phyloP scores from a whole-genome alignment of 1,284 basidiomycete species.

The Somion occarium region DNA sequence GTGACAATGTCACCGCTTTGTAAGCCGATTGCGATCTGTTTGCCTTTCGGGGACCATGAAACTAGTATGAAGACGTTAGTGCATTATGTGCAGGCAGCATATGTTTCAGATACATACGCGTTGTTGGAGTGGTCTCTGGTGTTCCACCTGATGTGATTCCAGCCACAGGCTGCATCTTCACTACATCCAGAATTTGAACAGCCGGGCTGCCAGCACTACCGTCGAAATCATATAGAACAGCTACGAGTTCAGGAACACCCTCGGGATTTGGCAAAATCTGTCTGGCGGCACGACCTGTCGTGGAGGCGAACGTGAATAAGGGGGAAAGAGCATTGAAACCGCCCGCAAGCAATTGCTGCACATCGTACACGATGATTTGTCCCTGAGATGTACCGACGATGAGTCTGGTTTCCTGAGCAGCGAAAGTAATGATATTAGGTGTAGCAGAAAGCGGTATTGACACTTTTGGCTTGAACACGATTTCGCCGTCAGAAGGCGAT shows the following conservation, averaged over 20 bases:
- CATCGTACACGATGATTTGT: slow-evolving; percentile 54
- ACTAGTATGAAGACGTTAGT: slow-evolving; percentile 35
- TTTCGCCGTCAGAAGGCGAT: slow-evolving; percentile 30
- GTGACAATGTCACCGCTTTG: slow-evolving; percentile 69
- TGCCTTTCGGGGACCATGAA: slow-evolving; percentile 85
- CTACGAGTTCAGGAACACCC: slow-evolving; percentile 54
- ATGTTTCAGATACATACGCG: slow-evolving; percentile 40
- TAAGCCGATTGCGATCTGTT: slow-evolving; percentile 77
- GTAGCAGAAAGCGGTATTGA: slow-evolving; percentile 40
- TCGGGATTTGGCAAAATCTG: slow-evolving; percentile 66
- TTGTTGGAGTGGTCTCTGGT: slow-evolving; percentile 45
- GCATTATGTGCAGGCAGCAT: slow-evolving; percentile 6
- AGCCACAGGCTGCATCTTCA: slow-evolving; percentile 45
- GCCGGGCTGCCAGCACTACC: slow-evolving; percentile 27
- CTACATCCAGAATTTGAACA: slow-evolving; percentile 57
- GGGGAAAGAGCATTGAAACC: slow-evolving; percentile 40
- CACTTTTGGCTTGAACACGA: slow-evolving; percentile 43
- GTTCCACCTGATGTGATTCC: slow-evolving; percentile 57
- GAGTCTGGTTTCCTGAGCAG: slow-evolving; percentile 52
- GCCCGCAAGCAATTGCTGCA: slow-evolving; percentile 40
- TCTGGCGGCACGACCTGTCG: slow-evolving; percentile 36
- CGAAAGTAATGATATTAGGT: slow-evolving; percentile 50
- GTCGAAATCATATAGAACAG: slow-evolving; percentile 48
- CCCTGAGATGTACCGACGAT: slow-evolving; percentile 57
- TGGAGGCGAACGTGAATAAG: slow-evolving; percentile 41